Base-by-base conservation (phyloP, 2,329 filamentous ascomycete genomes). In the Ceratocystis papillata region DNA sequence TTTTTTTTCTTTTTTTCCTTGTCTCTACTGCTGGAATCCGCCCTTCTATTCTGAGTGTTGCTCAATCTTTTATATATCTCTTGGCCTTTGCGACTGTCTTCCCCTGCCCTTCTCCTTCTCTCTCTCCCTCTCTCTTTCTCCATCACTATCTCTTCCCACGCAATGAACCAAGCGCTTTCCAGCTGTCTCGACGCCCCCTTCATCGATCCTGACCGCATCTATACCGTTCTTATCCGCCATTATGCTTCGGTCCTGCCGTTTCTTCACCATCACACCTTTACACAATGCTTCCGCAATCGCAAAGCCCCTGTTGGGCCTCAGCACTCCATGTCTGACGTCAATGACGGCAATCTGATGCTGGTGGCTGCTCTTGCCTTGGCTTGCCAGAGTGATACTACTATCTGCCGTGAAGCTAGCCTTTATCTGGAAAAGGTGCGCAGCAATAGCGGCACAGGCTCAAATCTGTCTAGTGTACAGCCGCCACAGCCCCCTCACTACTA, bases 341-440 rank as follows among this genome's bases (percentile, higher is more conserved):
- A 65, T 41, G 63, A 64, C 28, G 28, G 44, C 55, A 41, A 44
- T 10, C 5, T 65, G 12, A 33, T 61, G 28, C 41, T 65, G 28
- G 55, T 65, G 8, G 64, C 57, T 44, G 45, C 57, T 7, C 44
- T 50, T 17, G 45, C 44, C 25, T n/a, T 65, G 10, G 64, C 64
- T 17, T 65, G 64, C 55, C 41, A 62, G 5, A 62, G 44, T 30
- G 64, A 65, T 22, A 8, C 20, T 12, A 20, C n/a, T 7, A n/a
- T 62, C 22, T 50, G 44, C 17, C 45, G 12, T 41, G 28, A n/a
- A 7, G 57, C 57, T 17, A 41, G 17, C 55, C 30, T 20, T 12
- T 25, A 50, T n/a, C 28, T 64, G 25, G 45, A 33, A 7, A 10
- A 37, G 5, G 25, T n/a, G 6, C 53, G 25, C 53, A 22, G 12